Evolutionary conservation across 202 grass and related monocot genomes (phyloP), one percentile per base, ranked within the genome.

Genomic region (Dendrocalamus latiflorus): DNA sequence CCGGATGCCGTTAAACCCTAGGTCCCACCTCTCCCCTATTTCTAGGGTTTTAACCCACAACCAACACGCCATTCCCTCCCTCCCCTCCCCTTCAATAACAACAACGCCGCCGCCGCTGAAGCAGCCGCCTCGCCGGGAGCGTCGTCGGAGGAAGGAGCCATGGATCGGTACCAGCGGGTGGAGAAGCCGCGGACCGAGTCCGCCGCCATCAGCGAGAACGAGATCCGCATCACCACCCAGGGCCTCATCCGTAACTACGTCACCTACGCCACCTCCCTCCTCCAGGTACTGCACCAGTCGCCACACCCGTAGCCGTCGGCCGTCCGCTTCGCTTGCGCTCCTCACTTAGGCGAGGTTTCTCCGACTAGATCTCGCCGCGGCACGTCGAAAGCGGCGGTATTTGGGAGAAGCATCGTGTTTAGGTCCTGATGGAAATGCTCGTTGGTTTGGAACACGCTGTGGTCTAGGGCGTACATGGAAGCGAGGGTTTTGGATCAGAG

Each of bases 151-250:
- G 74, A 38, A 81, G 37, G 63, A 34, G 34, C 81, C 84, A 96
- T 96, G 93, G 93, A 96, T 82, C 75, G 93, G 36, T 96, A 96
- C 80, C 91, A 96, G 64, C 83, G 88, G 79, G 88, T 96, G 39
- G 93, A 96, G 91, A 93, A 91, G 82, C 93, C 93, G 56, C 86
- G 91, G 76, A 86, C 88, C 63, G 91, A 96, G 71, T 86, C 93
- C 39, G 83, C 93, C 41, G 76, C 85, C 82, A 95, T 95, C 72
- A 92, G 82, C 76, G 93, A 95, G 83, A 95, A n/a, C n/a, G n/a
- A n/a, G n/a, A n/a, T n/a, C n/a, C n/a, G n/a, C n/a, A n/a, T n/a
- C n/a, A n/a, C n/a, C n/a, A n/a, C n/a, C n/a, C n/a, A n/a, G n/a
- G n/a, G n/a, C n/a, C n/a, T n/a, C n/a, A n/a, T n/a, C n/a, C n/a